phyloP scores from a whole-genome alignment of 1,284 basidiomycete genomes.

The Anthracocystis panici-leucophaei region DNA sequence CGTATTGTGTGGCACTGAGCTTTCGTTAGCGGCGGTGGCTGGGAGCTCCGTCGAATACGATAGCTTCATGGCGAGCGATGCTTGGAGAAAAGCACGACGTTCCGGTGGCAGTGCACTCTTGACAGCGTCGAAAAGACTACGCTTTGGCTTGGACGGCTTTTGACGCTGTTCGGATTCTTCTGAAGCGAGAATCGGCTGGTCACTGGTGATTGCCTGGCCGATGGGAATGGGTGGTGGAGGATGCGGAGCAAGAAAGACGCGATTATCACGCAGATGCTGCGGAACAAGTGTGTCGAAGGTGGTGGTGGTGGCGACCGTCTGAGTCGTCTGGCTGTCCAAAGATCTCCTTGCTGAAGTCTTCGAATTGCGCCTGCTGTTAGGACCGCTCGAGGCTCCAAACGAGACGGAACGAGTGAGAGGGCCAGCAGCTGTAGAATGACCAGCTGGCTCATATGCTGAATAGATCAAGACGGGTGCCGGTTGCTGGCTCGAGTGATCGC shows the following conservation, averaged over 20 bases:
- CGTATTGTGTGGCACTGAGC: too few species aligned
- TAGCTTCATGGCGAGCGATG: constrained; percentile 17
- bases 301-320: constrained; percentile 2
- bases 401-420: constrained; percentile 18
- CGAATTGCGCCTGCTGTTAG: not conserved
- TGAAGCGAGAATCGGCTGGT: not conserved
- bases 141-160: constrained; percentile 2
- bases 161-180: not conserved
- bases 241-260: constrained; percentile 19
- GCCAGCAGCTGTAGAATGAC: too few species aligned
- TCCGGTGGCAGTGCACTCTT: constrained; percentile 38
- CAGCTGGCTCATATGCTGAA: not conserved
- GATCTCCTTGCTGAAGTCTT: constrained; percentile 15
- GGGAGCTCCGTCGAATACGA: not conserved
- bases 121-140: constrained; percentile 26
- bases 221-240: constrained; percentile 25
- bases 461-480: constrained; percentile 3
- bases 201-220: constrained; percentile 36
- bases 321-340: constrained; percentile 10
- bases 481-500: not conserved
- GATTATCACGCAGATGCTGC: constrained; percentile 19
- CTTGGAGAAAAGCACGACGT: constrained; percentile 30
- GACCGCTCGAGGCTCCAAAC: not conserved
- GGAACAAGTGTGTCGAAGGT: constrained; percentile 37
- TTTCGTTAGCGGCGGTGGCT: too few species aligned